phyloP scores from a whole-genome alignment of 2,329 filamentous ascomycete species.

The Fusarium globosum region DNA sequence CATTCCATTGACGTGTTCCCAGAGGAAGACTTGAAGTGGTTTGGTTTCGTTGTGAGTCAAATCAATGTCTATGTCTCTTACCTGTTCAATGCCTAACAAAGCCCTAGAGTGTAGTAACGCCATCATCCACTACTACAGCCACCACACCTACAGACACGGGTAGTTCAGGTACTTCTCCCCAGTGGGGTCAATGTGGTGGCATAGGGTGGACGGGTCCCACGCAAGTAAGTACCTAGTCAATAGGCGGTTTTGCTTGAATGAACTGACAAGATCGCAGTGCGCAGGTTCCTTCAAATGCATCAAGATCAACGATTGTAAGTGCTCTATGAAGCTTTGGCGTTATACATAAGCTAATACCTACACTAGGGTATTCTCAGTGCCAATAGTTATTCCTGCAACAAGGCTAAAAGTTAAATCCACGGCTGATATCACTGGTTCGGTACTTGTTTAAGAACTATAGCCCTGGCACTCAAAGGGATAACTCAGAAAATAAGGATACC shows the following conservation, averaged over 20 bases:
- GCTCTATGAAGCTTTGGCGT: accelerated
- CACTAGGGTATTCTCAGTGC: constrained; percentile 10
- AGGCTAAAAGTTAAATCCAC: background rate
- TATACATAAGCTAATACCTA: background rate
- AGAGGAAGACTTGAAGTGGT: constrained; percentile 36
- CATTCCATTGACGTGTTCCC: constrained; percentile 36
- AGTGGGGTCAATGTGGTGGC: constrained; percentile 38
- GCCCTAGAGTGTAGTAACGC: background rate
- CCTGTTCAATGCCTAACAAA: background rate
- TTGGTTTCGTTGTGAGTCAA: constrained; percentile 21
- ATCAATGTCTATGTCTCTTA: background rate
- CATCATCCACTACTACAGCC: constrained; percentile 1
- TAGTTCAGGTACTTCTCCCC: constrained; percentile 11
- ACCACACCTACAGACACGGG: constrained; percentile 10
- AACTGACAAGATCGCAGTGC: constrained; percentile 7
- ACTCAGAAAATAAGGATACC: too few relatives aligned
- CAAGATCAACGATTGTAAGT: constrained; percentile 33
- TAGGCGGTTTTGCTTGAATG: too few relatives aligned
- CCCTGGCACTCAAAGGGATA: too few relatives aligned
- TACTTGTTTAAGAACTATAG: background rate
- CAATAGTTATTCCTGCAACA: background rate
- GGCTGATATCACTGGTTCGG: background rate
- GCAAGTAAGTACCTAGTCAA: constrained; percentile 3
- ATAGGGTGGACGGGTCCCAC: constrained; percentile 20
- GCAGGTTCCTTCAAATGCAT: constrained; percentile 20